Evolutionary conservation across 306 rosid species (phyloP).

Genomic region (Morella rubra): DNA sequence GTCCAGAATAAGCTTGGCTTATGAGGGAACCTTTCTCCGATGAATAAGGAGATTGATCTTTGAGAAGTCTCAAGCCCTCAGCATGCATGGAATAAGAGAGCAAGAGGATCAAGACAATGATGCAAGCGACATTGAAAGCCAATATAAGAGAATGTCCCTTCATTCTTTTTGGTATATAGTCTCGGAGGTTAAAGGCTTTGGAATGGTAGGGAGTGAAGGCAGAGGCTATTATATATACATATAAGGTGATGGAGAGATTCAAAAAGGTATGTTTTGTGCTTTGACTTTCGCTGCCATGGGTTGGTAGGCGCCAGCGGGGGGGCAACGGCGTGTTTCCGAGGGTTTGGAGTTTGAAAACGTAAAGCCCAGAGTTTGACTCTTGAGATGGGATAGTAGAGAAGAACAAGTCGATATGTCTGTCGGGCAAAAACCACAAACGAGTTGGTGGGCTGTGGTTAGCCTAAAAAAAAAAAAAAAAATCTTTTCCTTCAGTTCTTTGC

Average conservation of each 20-base stretch:
- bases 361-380: conserved; percentile 31
- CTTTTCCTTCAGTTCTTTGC: neutral
- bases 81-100: conserved; percentile 32
- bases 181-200: neutral
- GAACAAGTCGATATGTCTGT: too few species aligned
- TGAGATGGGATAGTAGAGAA: neutral
- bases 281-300: conserved; percentile 25
- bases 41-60: conserved; percentile 12
- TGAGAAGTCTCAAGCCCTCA: conserved; percentile 32
- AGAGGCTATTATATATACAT: neutral
- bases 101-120: conserved; percentile 36
- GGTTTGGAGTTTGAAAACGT: conserved; percentile 28
- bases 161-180: conserved; percentile 15
- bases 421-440: neutral
- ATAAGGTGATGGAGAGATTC: neutral
- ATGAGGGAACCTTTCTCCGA: conserved; percentile 4
- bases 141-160: conserved; percentile 22
- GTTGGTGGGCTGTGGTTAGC: conserved; percentile 29
- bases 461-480: neutral
- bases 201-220: neutral
- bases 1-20: conserved; percentile 43
- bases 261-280: neutral
- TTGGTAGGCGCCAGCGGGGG: conserved; percentile 7
- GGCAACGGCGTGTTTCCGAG: conserved; percentile 4
- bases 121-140: conserved; percentile 31